phyloP scores from a whole-genome alignment of 2,329 filamentous ascomycete species.

The Alternaria sp. region DNA sequence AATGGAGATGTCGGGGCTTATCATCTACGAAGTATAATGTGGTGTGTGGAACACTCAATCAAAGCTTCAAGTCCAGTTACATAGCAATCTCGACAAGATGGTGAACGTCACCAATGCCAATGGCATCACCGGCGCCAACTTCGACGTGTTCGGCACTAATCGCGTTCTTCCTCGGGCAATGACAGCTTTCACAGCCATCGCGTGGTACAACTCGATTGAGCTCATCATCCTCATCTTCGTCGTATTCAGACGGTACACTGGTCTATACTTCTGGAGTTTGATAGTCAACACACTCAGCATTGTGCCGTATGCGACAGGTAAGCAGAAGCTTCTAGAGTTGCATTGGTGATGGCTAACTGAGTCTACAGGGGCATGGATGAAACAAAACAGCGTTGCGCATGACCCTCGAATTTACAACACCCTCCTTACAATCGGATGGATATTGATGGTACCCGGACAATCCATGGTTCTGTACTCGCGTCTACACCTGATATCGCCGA shows the following conservation, averaged over 20 bases:
- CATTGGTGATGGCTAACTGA: neutral
- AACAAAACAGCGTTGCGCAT: slow-evolving; percentile 18
- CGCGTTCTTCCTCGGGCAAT: slow-evolving; percentile 8
- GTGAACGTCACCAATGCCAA: neutral
- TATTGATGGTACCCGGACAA: slow-evolving; percentile 65
- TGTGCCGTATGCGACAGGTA: slow-evolving; percentile 13
- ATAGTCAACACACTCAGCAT: slow-evolving; percentile 15
- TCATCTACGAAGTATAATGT: neutral
- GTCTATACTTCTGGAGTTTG: slow-evolving; percentile 24
- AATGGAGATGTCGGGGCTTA: neutral
- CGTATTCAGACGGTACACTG: slow-evolving; percentile 20
- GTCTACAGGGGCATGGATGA: slow-evolving; percentile 4
- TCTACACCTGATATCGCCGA: slow-evolving; percentile 17
- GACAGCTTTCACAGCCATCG: slow-evolving; percentile 18
- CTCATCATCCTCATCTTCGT: slow-evolving; percentile 19
- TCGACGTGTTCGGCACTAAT: slow-evolving; percentile 12
- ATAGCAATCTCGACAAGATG: neutral
- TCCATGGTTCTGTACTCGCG: slow-evolving; percentile 66
- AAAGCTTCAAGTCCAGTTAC: neutral
- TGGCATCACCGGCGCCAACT: slow-evolving; percentile 10
- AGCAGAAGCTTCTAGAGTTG: neutral
- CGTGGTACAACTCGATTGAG: slow-evolving; percentile 29
- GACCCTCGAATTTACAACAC: slow-evolving; percentile 31
- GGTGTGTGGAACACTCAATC: neutral
- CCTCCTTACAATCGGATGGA: slow-evolving; percentile 56